Base-by-base conservation (phyloP, 2,329 filamentous ascomycete genomes). In the Cercospora sp. region DNA sequence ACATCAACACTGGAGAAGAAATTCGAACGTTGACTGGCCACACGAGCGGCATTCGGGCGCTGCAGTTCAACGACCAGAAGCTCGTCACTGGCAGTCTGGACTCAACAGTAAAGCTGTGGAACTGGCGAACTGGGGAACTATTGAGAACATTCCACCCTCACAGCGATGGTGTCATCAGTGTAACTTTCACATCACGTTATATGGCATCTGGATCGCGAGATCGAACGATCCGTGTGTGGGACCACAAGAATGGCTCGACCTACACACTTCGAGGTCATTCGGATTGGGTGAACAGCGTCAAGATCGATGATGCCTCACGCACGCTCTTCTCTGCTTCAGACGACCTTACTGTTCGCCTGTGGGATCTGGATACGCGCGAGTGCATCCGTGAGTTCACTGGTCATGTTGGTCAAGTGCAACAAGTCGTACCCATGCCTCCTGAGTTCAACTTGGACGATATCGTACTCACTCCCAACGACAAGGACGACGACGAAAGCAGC, bases 201-300 rank as follows among this genome's bases (percentile, higher is more conserved):
- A 85, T 98, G 18, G 94, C 92, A 0, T 96, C 93, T 0, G 95
- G 93, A 0, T 97, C 93, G 1, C 90, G 94, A 71, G 95, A 99
- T 80, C 89, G 89, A 78, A 94, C 90, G 1, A 90, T 98, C 79
- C 93, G 94, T 78, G 90, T 99, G 57, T 97, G 94, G 87, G 94
- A 97, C 96, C 37, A 61, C 32, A 60, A 53, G 12, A 61, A 75
- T 67, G 93, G 92, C 78, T 89, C 91, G 63, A 91, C 90, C 0
- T 97, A 91, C 73, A 86, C 88, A 62, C 85, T 99, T 12, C 89
- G 90, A 26, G 94, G 94, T 8, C 95, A 99, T 78, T 88, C 85
- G 0, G 94, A 98, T 79, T 98, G 94, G 92, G 94, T 99, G 75
- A 99, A 99, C 80, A 90, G 92, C n/a, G 94, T 98, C 34, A 90